phyloP scores from a whole-genome alignment of 306 rosid species.

The cucumber (Cucumis sativus) region Cucumber_9930_V3 NC_026658.2:8749001-8749500 shows the following conservation, averaged over 20 bases:
- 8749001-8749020: constrained; percentile 91
- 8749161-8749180: constrained; percentile 79
- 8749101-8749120: constrained; percentile 98
- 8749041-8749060: constrained; percentile 97
- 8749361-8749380: constrained; percentile 96
- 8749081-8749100: constrained; percentile 85
- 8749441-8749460: constrained; percentile 70
- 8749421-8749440: constrained; percentile 53
- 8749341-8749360: constrained; percentile 91
- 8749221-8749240: constrained; percentile 78
- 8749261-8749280: constrained; percentile 58
- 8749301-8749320: constrained; percentile 92
- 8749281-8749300: constrained; percentile 93
- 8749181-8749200: constrained; percentile 98
- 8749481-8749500: constrained; percentile 96
- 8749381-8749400: constrained; percentile 96
- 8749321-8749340: constrained; percentile 90
- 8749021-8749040: constrained; percentile 99
- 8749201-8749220: constrained; percentile 98
- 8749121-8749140: constrained; percentile 97
- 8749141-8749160: constrained; percentile 85
- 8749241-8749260: constrained; percentile 77
- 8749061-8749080: constrained; percentile 98
- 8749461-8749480: constrained; percentile 89
- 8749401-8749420: constrained; percentile 84